These are phyloP conservation scores for Rhizopogon parksii DNA, from an alignment of 1,284 basidiomycete species.

Conservation along the genomic window DNA sequence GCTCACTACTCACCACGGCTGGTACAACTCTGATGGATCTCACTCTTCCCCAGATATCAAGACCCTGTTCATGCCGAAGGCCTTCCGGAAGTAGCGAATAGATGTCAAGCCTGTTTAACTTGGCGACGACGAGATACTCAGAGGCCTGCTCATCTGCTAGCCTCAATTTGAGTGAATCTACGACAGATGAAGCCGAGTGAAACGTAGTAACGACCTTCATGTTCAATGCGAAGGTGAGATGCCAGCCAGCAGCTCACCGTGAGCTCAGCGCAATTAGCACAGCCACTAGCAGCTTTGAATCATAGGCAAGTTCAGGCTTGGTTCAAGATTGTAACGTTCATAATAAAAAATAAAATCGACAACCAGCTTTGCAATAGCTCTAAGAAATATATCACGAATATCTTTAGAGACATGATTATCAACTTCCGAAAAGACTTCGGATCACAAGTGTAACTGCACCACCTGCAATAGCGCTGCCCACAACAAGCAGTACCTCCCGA, in stretches of 20 bases:
- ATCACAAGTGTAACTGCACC: conserved; percentile 19
- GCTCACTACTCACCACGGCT: conserved; percentile 33
- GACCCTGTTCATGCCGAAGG: conserved; percentile 45
- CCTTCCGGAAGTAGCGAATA: conserved; percentile 55
- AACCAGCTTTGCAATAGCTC: not conserved
- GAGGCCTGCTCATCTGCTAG: conserved; percentile 39
- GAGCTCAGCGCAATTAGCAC: not conserved
- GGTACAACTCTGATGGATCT: conserved; percentile 48
- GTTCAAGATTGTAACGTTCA: too few relatives aligned
- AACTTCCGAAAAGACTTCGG: conserved; percentile 17
- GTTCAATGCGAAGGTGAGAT: not conserved
- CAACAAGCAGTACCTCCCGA: conserved; percentile 23
- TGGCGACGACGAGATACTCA: conserved; percentile 63
- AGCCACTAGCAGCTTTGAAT: not conserved
- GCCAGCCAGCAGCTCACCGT: not conserved
- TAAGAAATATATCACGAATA: not conserved
- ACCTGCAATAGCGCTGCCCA: conserved; percentile 24
- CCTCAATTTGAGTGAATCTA: conserved; percentile 54
- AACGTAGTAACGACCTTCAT: conserved; percentile 72
- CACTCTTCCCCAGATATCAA: conserved; percentile 63
- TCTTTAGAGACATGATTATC: conserved; percentile 4
- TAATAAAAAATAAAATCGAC: too few relatives aligned
- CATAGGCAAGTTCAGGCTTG: too few relatives aligned
- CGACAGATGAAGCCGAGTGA: conserved; percentile 57
- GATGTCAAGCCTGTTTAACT: conserved; percentile 56